Evolutionary conservation across 177 flowering plant genomes (phyloP).

Genomic region (Vitis hybrid): DNA sequence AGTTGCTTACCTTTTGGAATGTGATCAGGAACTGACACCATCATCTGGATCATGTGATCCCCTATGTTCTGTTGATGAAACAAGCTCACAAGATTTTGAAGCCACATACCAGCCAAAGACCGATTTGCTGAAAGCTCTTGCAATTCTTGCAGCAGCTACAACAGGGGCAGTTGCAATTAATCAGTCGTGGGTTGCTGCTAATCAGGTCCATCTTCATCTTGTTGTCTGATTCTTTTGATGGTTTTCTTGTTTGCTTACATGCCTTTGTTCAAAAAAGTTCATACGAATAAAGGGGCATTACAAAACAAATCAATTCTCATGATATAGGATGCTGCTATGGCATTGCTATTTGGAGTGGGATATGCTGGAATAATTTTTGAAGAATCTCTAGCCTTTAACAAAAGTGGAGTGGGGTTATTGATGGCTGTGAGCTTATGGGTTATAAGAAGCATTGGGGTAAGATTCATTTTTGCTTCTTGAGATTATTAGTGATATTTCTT

Average conservation of each 20-base stretch:
- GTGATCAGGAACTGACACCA: conserved; percentile 45
- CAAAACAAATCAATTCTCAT: conserved; percentile 22
- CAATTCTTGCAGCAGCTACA: conserved; percentile 68
- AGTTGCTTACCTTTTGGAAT: conserved; percentile 10
- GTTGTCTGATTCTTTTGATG: background rate
- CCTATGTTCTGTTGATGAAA: conserved; percentile 88
- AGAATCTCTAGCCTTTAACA: conserved; percentile 95
- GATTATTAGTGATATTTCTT: background rate
- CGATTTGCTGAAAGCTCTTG: conserved; percentile 84
- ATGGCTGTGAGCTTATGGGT: conserved; percentile 99
- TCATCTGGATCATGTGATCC: conserved; percentile 83
- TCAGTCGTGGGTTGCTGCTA: conserved; percentile 96
- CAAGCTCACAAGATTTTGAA: conserved; percentile 77
- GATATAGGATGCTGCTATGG: conserved; percentile 92
- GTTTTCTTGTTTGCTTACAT: conserved; percentile 1
- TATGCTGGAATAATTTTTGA: conserved; percentile 95
- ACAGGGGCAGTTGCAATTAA: conserved; percentile 83
- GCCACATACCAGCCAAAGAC: conserved; percentile 86
- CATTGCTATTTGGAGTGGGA: conserved; percentile 80
- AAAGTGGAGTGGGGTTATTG: conserved; percentile 93
- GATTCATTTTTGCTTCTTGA: conserved; percentile 16
- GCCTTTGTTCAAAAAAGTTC: background rate
- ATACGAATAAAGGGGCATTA: background rate
- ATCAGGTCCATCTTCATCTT: conserved; percentile 59
- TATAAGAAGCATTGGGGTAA: conserved; percentile 89